Evolutionary conservation across 1,284 basidiomycete genomes (phyloP), one percentile per base, ranked within the genome.

Genomic region (Ganoderma resinaceum): DNA sequence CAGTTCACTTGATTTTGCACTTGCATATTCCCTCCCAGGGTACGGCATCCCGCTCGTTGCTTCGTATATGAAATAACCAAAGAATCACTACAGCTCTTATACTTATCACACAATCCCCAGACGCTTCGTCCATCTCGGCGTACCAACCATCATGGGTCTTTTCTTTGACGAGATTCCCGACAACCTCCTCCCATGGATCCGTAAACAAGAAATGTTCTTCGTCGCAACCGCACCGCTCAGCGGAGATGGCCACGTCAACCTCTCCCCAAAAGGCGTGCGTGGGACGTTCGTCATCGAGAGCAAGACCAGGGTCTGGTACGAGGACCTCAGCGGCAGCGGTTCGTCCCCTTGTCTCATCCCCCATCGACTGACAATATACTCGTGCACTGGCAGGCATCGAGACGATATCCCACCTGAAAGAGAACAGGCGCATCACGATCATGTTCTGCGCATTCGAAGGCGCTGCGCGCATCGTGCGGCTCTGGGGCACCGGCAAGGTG

Each of bases 321-420:
- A 89, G 64, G 87, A 89, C 73, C 75, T 88, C 63, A 80, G 81
- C 6, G 88, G 87, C 2, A 88, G 84, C 71, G 87, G 87, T 86
- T 65, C 42, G 83, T 78, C 43, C 12, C 8, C 16, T 29, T 64
- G 31, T 11, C 12, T 53, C 14, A 6, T 20, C 12, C 65, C 33
- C 26, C 62, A 8, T 8, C 26, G 38, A 57, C 16, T 61, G 38
- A 31, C 14, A 42, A 11, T 31, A 26, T 35, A 29, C 7, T 40
- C 31, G 31, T 16, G n/a, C 33, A n/a, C n/a, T n/a, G 42, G 3
- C 64, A 87, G 87, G 86, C 2, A 74, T 82, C 18, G 87, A 89
- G 73, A 89, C 87, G 0, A 84, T 88, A 57, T 79, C 88, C 0
- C 88, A 89, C 70, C 37, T 89, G 8, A 80, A 83, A 14, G 87